Conservation (phyloP, 2,329 filamentous ascomycete species). For the Fusarium compactum region DNA sequence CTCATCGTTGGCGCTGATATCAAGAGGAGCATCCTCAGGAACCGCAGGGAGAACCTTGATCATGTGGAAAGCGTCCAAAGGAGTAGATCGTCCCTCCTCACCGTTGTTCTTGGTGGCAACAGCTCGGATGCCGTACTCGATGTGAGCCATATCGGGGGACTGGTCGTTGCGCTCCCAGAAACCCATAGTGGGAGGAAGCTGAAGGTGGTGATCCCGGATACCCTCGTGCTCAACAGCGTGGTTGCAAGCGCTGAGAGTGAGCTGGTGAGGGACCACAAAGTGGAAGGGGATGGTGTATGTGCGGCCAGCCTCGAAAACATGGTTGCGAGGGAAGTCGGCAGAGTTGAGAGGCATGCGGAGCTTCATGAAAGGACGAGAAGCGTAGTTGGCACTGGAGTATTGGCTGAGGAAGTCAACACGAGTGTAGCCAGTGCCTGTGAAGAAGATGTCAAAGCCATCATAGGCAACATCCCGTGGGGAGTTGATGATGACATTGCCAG, state of each 20-base stretch:
- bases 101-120: constrained; percentile 51
- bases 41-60: constrained; percentile 66
- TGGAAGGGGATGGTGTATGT: constrained; percentile 67
- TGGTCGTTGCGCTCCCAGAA: constrained; percentile 67
- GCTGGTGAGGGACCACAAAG: constrained; percentile 69
- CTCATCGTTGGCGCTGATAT: constrained; percentile 60
- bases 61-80: constrained; percentile 58
- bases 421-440: constrained; percentile 64
- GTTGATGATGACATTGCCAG: constrained; percentile 62
- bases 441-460: constrained; percentile 64
- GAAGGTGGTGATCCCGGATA: constrained; percentile 65
- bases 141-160: constrained; percentile 65
- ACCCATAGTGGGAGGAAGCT: constrained; percentile 65
- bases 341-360: constrained; percentile 64
- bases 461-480: constrained; percentile 61
- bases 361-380: constrained; percentile 67
- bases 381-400: constrained; percentile 60
- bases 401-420: constrained; percentile 64
- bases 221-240: constrained; percentile 60
- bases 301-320: constrained; percentile 61
- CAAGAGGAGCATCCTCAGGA: constrained; percentile 64
- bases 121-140: constrained; percentile 66
- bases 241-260: constrained; percentile 68
- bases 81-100: constrained; percentile 46
- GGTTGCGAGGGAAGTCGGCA: constrained; percentile 60